A percentile compares a stretch with the other conserved stretches of the same genome.
Conservation (phyloP, 2,329 filamentous ascomycete genomes). For the Fusarium nygamai region DNA sequence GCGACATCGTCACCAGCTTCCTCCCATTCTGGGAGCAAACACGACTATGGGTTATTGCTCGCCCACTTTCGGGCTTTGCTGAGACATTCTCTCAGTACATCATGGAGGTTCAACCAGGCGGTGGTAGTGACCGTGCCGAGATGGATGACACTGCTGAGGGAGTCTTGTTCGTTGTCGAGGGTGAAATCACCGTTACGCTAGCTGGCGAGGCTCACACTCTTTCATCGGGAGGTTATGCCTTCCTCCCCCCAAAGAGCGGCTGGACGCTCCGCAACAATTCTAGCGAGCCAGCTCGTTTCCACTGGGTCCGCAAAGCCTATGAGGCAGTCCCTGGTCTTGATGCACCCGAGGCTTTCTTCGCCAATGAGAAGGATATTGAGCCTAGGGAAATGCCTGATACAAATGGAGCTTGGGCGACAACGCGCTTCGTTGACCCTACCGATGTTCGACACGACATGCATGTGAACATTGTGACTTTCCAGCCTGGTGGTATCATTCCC, state of each 20-base stretch:
- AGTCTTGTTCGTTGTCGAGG: conserved; percentile 22
- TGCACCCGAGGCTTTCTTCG: conserved; percentile 15
- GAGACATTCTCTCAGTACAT: conserved; percentile 30
- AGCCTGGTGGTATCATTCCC: conserved; percentile 18
- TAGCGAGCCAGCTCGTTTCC: conserved; percentile 7
- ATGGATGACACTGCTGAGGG: conserved; percentile 24
- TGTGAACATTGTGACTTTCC: conserved; percentile 24
- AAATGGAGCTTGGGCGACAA: conserved; percentile 26
- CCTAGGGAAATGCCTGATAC: conserved; percentile 22
- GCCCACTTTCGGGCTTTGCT: conserved; percentile 22
- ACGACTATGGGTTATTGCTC: conserved; percentile 24
- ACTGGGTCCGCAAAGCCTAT: conserved; percentile 30
- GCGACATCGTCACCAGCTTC: conserved; percentile 30
- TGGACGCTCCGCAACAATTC: conserved; percentile 28
- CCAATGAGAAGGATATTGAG: conserved; percentile 19
- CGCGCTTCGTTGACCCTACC: conserved; percentile 13
- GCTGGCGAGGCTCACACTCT: conserved; percentile 12
- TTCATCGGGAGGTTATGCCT: conserved; percentile 11
- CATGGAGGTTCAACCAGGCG: conserved; percentile 23
- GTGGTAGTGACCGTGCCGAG: conserved; percentile 21
- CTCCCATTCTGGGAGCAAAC: conserved; percentile 27
- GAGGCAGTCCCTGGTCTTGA: conserved; percentile 16
- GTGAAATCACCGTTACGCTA: conserved; percentile 14
- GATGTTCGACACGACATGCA: conserved; percentile 29
- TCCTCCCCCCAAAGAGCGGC: conserved; percentile 24